These are phyloP conservation scores for Arthrobotrys conoides DNA, from an alignment of 2,329 filamentous ascomycete genomes.

Conservation along the genomic window DNA sequence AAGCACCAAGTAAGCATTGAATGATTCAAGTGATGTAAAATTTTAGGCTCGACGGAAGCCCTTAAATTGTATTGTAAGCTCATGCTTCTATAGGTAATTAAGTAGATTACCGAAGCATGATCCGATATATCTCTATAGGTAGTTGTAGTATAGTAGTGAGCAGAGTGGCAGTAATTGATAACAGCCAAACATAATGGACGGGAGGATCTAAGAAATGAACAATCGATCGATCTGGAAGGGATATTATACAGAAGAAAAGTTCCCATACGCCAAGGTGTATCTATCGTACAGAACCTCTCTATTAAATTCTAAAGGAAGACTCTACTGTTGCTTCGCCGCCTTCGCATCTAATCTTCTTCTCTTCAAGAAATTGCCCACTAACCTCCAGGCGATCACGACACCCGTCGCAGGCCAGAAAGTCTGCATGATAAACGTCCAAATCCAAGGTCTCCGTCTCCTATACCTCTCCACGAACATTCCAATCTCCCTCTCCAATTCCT, in stretches of 20 bases:
- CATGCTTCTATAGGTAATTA: too few species aligned
- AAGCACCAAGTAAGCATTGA: background rate
- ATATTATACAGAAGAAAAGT: slow-evolving; percentile 8
- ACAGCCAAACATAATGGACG: background rate
- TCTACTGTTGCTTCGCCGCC: slow-evolving; percentile 29
- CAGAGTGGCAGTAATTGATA: background rate
- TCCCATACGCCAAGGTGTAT: slow-evolving; percentile 12
- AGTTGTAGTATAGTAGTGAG: background rate
- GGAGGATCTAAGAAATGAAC: background rate
- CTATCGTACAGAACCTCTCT: slow-evolving; percentile 15
- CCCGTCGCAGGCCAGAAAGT: slow-evolving; percentile 82
- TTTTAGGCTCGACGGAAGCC: background rate
- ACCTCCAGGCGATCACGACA: slow-evolving; percentile 77
- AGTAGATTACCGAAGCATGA: too few species aligned
- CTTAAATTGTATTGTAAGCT: too few species aligned
- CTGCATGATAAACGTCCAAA: slow-evolving; percentile 84
- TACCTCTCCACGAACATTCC: slow-evolving; percentile 76
- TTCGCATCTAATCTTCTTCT: slow-evolving; percentile 66
- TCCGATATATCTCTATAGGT: background rate
- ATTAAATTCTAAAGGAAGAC: background rate
- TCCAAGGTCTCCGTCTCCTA: slow-evolving; percentile 76
- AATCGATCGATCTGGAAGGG: background rate
- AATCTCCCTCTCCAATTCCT: slow-evolving; percentile 78
- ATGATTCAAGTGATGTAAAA: background rate
- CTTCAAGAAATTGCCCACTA: slow-evolving; percentile 79